phyloP scores from a whole-genome alignment of 2,329 filamentous ascomycete species.

The Aureobasidium sp. region DNA sequence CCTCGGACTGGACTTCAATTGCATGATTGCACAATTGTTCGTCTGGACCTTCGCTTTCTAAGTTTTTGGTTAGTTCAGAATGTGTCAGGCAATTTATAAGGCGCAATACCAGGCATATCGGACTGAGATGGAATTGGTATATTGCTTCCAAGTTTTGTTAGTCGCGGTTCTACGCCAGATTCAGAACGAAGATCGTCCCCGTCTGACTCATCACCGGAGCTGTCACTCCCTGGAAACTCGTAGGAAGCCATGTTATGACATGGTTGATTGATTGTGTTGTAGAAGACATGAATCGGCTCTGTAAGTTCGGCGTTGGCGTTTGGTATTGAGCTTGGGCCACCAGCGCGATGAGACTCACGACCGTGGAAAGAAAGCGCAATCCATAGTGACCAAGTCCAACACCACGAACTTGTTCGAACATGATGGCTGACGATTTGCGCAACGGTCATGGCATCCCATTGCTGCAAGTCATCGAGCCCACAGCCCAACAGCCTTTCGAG shows the following conservation, averaged over 20 bases:
- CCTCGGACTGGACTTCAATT: neutral
- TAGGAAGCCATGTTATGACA: neutral
- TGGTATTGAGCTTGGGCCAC: constrained; percentile 2
- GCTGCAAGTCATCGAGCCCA: constrained; percentile 40
- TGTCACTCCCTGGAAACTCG: neutral
- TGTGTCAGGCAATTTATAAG: too few relatives aligned
- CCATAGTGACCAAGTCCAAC: neutral
- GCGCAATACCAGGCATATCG: neutral
- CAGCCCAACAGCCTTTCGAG: constrained; percentile 51
- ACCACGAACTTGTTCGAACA: neutral
- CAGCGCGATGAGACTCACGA: neutral
- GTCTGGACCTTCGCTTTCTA: neutral
- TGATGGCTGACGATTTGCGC: constrained; percentile 18
- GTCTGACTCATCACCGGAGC: neutral
- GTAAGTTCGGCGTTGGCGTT: neutral
- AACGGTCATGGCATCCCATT: constrained; percentile 11
- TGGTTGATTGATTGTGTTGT: neutral
- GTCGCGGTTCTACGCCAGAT: neutral
- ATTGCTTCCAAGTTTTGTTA: neutral
- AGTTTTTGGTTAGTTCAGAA: neutral
- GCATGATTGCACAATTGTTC: neutral
- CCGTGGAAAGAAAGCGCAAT: neutral
- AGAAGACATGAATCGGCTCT: neutral
- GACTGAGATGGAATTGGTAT: neutral
- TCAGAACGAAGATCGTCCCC: too few relatives aligned